These are phyloP conservation scores for Cystoderma amianthinum DNA, from an alignment of 768 basidiomycete genomes.

Conservation along the genomic window DNA sequence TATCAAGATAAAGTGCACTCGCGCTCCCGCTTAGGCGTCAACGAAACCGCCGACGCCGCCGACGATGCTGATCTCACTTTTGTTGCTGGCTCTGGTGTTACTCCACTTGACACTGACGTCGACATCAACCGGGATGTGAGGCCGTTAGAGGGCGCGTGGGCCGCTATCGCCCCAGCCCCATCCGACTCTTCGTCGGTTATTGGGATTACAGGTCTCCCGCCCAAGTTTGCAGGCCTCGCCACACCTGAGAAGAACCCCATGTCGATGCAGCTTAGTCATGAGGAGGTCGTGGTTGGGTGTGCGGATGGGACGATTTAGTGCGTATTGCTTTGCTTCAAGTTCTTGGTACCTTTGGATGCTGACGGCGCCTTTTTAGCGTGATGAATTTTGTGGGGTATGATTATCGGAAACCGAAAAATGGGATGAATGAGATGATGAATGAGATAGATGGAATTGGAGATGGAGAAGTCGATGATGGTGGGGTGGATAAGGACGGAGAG, in stretches of 20 bases:
- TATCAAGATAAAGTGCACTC: slow-evolving; percentile 43
- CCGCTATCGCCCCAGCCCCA: slow-evolving; percentile 39
- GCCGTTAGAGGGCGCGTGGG: slow-evolving; percentile 73
- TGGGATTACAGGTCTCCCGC: slow-evolving; percentile 55
- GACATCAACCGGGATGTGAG: slow-evolving; percentile 62
- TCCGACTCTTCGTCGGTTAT: slow-evolving; percentile 20
- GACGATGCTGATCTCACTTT: slow-evolving; percentile 20
- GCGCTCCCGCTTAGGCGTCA: no score
- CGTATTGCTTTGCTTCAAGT: no score
- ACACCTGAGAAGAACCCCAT: slow-evolving; percentile 92
- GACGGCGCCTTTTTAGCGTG: slow-evolving; percentile 12
- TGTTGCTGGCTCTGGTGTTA: slow-evolving; percentile 14
- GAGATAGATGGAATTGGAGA: no score
- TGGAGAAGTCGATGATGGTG: no score
- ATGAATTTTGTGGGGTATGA: slow-evolving; percentile 25
- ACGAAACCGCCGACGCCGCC: no score
- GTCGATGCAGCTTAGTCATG: slow-evolving; percentile 89
- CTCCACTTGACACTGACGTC: slow-evolving; percentile 28
- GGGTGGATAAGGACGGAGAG: no score
- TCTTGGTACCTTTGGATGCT: neutral
- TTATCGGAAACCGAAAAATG: slow-evolving; percentile 9
- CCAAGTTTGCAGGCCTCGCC: slow-evolving; percentile 71
- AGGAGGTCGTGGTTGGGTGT: slow-evolving; percentile 88
- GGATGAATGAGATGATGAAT: neutral
- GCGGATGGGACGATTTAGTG: slow-evolving; percentile 90